These are phyloP conservation scores for Ophiostoma quercus DNA, from an alignment of 2,329 filamentous ascomycete genomes.

Conservation along the genomic window DNA sequence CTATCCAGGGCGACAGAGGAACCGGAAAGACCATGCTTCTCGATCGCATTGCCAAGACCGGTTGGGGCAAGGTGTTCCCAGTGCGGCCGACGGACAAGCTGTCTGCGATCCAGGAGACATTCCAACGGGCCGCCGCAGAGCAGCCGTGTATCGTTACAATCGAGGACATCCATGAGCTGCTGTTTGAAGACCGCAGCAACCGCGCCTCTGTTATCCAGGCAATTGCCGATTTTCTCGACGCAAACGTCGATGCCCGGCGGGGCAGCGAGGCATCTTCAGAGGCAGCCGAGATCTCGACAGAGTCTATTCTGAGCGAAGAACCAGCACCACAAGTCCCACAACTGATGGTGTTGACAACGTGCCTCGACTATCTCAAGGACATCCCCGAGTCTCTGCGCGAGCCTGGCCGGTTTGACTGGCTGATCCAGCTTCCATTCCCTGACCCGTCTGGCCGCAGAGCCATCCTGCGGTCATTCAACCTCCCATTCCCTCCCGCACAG, in stretches of 20 bases:
- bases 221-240: constrained; percentile 52
- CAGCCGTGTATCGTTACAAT: constrained; percentile 76
- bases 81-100: constrained; percentile 54
- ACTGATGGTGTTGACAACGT: constrained; percentile 70
- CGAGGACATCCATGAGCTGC: constrained; percentile 68
- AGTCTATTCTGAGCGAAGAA: background rate
- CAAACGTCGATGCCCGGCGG: constrained; percentile 26
- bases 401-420: constrained; percentile 57
- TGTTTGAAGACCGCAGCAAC: constrained; percentile 54
- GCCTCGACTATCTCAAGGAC: constrained; percentile 63
- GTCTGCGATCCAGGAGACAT: constrained; percentile 58
- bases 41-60: constrained; percentile 57
- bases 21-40: constrained; percentile 80
- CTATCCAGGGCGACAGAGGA: constrained; percentile 75
- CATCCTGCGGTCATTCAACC: constrained; percentile 61
- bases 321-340: constrained; percentile 35
- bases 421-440: constrained; percentile 73
- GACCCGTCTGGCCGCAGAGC: constrained; percentile 64
- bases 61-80: constrained; percentile 65
- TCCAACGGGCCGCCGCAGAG: constrained; percentile 61
- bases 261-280: background rate
- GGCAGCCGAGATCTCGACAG: background rate
- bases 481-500: constrained; percentile 43
- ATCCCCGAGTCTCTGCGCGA: constrained; percentile 65
- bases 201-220: constrained; percentile 47